Base-by-base conservation (phyloP, 2,329 filamentous ascomycete species). In the Tolypocladium paradoxum region DNA sequence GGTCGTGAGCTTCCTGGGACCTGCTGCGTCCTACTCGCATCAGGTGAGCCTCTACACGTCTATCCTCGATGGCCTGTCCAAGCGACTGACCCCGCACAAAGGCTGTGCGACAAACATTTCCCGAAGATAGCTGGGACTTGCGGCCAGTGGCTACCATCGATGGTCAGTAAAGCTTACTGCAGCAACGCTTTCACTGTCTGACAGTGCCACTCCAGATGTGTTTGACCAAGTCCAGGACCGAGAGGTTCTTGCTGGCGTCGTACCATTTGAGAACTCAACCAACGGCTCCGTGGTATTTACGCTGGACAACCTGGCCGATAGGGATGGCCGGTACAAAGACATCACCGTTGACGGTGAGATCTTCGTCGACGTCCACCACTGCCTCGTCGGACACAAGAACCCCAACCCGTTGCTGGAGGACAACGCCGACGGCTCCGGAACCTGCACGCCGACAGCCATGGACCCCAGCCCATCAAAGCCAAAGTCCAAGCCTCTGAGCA, bases 201-300 rank as follows among this genome's bases (percentile, higher is more conserved):
- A 50, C 51, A 9, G 8, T 14, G 5, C n/a, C 11, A 1, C 14
- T 20, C 14, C 58, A 85, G 89, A 93, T 65, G 83, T 95, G 61
- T 96, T 96, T 68, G 76, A 84, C 50, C 78, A 83, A 18, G 87
- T 96, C 6, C 89, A 95, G 64, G 75, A 76, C 37, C 78, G 81
- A 54, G 66, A 73, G 46, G 82, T 81, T 0, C 70, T 78, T 51
- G 84, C 84, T 53, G 93, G 91, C 60, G 87, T 97, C 34, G 87
- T 96, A 2, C 93, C 93, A 7, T 91, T 96, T 70, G 92, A 97
- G 67, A 99, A 99, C 74, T 95, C 88, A 40, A 92, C 89, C 65
- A 96, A 97, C 69, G 93, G 93, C 63, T 85, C 87, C 52, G 93
- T 99, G 49, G 83, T 93, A 53, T 88, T 90, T 68, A 96, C 91